Base-by-base conservation (phyloP, 2,329 filamentous ascomycete species). In the Dendrostoma leiphaemia region DNA sequence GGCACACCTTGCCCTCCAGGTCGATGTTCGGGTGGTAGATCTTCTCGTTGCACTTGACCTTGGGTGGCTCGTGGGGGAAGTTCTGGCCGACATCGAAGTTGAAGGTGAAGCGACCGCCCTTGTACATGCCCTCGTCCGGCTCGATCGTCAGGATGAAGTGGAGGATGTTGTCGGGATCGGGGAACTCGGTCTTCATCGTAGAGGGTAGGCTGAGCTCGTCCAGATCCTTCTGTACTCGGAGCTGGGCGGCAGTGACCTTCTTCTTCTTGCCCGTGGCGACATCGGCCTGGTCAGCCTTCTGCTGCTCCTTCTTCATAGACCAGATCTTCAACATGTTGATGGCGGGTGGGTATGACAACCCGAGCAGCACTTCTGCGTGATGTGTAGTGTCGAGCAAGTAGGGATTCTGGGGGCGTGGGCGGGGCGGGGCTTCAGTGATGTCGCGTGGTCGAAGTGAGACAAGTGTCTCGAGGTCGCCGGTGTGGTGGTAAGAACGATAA, bases 21-120 rank as follows among this genome's bases (percentile, higher is more conserved):
- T 99, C 94, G 69, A 99, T 99, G 73, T 99, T 99, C 6, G 94
- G 94, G 70, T 99, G 94, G 76, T 99, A 99, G 65, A 99, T 97
- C 80, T 96, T 97, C 74, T 99, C 90, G 63, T 86, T 89, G 76
- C 94, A 97, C 67, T 90, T 94, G 64, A 99, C 94, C 75, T 97
- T 97, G 19, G 94, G 94, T 59, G 94, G 92, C 70, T 97, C 92
- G 75, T 97, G 94, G 0, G 94, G 94, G 74, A 96, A 99, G 76
- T 89, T 94, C 68, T 93, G 89, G 72, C 90, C 91, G 76, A 99
- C 96, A 60, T 84, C 83, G 73, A 99, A 97, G 61, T 83, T 88
- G 72, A 99, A 99, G 57, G 86, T 85, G 75, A 97, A 99, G 56
- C 79, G 78, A 54, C 93, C 93, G 63, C 85, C 85, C 67, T 92